phyloP scores from a whole-genome alignment of 345 rosid genomes.

The Clausena lansium region DNA sequence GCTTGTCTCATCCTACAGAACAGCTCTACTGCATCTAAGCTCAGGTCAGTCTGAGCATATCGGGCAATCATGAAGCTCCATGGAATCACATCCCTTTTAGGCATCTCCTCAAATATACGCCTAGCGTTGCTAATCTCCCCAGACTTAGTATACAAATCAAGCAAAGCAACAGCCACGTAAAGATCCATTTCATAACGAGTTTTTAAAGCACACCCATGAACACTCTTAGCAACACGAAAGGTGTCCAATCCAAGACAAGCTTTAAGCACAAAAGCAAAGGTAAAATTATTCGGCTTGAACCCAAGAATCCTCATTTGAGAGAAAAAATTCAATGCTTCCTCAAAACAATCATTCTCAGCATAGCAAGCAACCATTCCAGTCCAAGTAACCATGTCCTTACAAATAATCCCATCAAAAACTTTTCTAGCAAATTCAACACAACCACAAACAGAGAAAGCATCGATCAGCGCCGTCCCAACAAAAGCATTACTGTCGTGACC shows the following conservation, averaged over 20 bases:
- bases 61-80: constrained; percentile 96
- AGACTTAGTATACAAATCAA: constrained; percentile 59
- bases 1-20: constrained; percentile 65
- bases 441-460: constrained; percentile 63
- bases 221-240: constrained; percentile 44
- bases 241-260: constrained; percentile 63
- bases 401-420: constrained; percentile 58
- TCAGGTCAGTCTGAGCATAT: constrained; percentile 55
- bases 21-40: constrained; percentile 53
- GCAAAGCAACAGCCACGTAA: constrained; percentile 63
- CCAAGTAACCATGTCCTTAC: constrained; percentile 84
- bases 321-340: constrained; percentile 46
- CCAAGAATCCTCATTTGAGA: constrained; percentile 61
- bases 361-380: constrained; percentile 73
- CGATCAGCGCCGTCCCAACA: constrained; percentile 79
- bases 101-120: constrained; percentile 67
- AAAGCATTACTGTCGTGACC: constrained; percentile 60
- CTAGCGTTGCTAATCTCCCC: constrained; percentile 46
- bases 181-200: constrained; percentile 51
- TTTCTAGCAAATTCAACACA: constrained; percentile 45
- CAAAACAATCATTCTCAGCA: constrained; percentile 61
- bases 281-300: constrained; percentile 61
- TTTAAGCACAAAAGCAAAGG: constrained; percentile 64
- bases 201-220: constrained; percentile 71
- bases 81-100: constrained; percentile 64